phyloP scores from a whole-genome alignment of 2,329 filamentous ascomycete species.

The Rhynchosporium secalis region DNA sequence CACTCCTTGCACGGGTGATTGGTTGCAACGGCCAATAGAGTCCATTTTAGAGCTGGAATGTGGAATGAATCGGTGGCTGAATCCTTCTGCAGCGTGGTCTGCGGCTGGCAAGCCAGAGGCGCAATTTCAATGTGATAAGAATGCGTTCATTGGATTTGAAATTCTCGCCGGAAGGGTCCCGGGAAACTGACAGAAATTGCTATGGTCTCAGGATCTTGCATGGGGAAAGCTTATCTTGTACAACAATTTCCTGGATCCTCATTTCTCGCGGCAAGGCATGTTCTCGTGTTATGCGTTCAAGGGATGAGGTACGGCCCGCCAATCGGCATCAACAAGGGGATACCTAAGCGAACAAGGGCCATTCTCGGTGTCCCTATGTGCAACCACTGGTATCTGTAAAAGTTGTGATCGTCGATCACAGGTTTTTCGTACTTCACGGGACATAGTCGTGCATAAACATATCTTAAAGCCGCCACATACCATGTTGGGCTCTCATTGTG shows the following conservation, averaged over 20 bases:
- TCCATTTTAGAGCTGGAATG: conserved; percentile 28
- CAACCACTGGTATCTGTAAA: conserved; percentile 12
- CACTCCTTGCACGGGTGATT: conserved; percentile 29
- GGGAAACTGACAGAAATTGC: conserved; percentile 16
- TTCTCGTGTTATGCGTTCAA: conserved; percentile 12
- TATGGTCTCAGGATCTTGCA: conserved; percentile 2
- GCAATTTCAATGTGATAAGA: neutral
- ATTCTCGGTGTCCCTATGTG: conserved; percentile 20
- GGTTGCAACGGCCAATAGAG: conserved; percentile 23
- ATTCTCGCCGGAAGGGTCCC: conserved; percentile 3
- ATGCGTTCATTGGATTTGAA: neutral
- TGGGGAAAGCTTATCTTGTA: conserved; percentile 21
- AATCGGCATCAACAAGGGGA: conserved; percentile 14
- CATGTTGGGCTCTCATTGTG: conserved; percentile 7
- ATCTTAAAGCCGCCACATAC: conserved; percentile 7
- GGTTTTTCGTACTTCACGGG: conserved; percentile 3
- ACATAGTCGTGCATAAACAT: neutral
- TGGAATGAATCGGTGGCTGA: neutral
- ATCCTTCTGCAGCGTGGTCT: conserved; percentile 7
- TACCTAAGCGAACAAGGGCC: conserved; percentile 16
- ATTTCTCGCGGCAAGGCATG: conserved; percentile 26
- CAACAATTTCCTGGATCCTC: conserved; percentile 17
- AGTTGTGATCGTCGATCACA: neutral
- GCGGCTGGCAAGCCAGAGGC: conserved; percentile 6
- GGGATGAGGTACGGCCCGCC: conserved; percentile 16